Conservation (phyloP, 306 rosid species). For the Sechiopsis laciniata region DNA sequence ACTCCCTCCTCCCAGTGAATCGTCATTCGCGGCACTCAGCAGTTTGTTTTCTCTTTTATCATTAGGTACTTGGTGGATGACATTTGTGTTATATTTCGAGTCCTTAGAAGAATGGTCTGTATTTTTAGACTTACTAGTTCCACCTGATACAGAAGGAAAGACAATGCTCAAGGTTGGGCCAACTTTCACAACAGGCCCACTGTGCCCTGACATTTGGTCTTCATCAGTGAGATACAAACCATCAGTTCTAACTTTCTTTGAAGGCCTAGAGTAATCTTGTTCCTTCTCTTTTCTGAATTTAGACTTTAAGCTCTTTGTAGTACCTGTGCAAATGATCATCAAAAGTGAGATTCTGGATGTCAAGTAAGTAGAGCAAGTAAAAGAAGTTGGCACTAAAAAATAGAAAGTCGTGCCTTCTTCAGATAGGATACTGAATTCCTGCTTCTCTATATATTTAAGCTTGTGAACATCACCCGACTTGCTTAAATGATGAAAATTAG, state of each 20-base stretch:
- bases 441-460: constrained; percentile 51
- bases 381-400: constrained; percentile 22
- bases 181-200: constrained; percentile 45
- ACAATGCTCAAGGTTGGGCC: constrained; percentile 47
- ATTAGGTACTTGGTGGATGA: constrained; percentile 38
- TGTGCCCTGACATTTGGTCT: constrained; percentile 47
- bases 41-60: constrained; percentile 40
- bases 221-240: constrained; percentile 43
- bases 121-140: constrained; percentile 43
- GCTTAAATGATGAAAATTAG: constrained; percentile 37
- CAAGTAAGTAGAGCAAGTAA: constrained; percentile 24
- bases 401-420: constrained; percentile 50
- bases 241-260: constrained; percentile 60
- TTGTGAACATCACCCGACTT: constrained; percentile 33
- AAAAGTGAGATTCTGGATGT: constrained; percentile 24
- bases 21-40: constrained; percentile 37
- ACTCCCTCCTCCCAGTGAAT: constrained; percentile 26
- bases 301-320: constrained; percentile 44
- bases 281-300: constrained; percentile 62
- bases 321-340: constrained; percentile 49
- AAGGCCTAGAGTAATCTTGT: constrained; percentile 59
- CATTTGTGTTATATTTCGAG: constrained; percentile 42
- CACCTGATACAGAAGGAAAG: constrained; percentile 45
- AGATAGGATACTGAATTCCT: constrained; percentile 40
- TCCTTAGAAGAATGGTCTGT: constrained; percentile 46